Evolutionary conservation across 179 eudicot genomes (phyloP), one percentile per base, ranked within the genome.

Genomic region (Beta lomatogona): DNA sequence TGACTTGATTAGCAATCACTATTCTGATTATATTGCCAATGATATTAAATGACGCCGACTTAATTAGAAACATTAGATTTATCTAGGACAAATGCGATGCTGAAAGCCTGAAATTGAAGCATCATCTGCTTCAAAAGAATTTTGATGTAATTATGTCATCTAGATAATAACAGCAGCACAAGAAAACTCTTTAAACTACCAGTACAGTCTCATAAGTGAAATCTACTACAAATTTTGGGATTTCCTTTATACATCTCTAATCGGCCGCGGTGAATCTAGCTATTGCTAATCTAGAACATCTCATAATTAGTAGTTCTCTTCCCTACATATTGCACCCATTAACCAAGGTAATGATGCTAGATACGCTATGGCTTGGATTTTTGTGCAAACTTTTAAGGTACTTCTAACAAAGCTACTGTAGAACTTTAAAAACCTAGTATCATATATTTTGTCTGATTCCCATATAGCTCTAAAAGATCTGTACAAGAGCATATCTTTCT

Each of bases 231-330:
- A 46, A 71, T 44, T 52, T n/a, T 44, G 52, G 80, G 55, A 19
- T 73, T 81, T 53, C 77, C 25, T 80, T 84, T 84, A 65, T 85
- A 85, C 87, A 85, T 57, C 25, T 64, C 66, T 71, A 82, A 46
- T 71, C 70, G 48, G 55, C 68, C 45, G 50, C 59, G 44, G 3
- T 12, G 46, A 53, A 19, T 78, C 80, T 78, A 82, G 45, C 82
- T 74, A 68, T 9, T 44, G 69, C 80, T 85, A 70, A 74, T 44
- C 63, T 76, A 73, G 64, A 72, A 60, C 70, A 73, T 52, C 73
- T 74, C 78, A 58, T 73, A 68, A 28, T 73, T 36, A 36, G 45
- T 55, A 50, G 25, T 61, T 36, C 45, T 70, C 76, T 81, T 81
- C 81, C 76, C 58, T 76, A 70, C 55, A 76, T 67, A 45, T 13